Conservation (phyloP, 371 early-diverging fungal species). For the Mucor mucedo region DNA sequence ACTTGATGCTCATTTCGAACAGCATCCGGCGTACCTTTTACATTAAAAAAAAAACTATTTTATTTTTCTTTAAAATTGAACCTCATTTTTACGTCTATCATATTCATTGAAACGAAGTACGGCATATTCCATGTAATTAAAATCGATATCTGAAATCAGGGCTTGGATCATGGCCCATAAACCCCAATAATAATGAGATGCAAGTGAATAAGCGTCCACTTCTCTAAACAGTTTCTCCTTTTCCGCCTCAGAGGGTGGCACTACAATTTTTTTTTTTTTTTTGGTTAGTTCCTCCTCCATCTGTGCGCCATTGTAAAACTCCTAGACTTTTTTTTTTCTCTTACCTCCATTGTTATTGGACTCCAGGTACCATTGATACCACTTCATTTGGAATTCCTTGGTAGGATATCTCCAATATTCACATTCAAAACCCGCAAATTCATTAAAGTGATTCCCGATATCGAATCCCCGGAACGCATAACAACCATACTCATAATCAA, state of each 20-base stretch:
- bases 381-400: constrained; percentile 69
- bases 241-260: constrained; percentile 50
- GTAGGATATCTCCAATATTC: constrained; percentile 86
- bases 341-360: constrained; percentile 44
- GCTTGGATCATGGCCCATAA: constrained; percentile 94
- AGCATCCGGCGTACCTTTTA: constrained; percentile 43
- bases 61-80: constrained; percentile 5
- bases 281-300: not conserved
- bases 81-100: constrained; percentile 52
- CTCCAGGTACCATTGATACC: constrained; percentile 71
- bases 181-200: constrained; percentile 93
- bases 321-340: not conserved
- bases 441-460: constrained; percentile 95
- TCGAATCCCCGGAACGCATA: constrained; percentile 89
- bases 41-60: constrained; percentile 12
- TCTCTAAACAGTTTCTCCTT: constrained; percentile 71
- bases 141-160: constrained; percentile 86
- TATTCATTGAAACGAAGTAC: constrained; percentile 82
- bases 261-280: constrained; percentile 3
- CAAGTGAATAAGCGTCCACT: constrained; percentile 83
- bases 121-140: constrained; percentile 94
- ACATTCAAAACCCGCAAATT: constrained; percentile 94
- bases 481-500: constrained; percentile 94
- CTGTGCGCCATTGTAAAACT: too few relatives aligned
- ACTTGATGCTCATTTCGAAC: constrained; percentile 33